phyloP scores from a whole-genome alignment of 768 basidiomycete genomes.

The Hygrocybe coccinea region DNA sequence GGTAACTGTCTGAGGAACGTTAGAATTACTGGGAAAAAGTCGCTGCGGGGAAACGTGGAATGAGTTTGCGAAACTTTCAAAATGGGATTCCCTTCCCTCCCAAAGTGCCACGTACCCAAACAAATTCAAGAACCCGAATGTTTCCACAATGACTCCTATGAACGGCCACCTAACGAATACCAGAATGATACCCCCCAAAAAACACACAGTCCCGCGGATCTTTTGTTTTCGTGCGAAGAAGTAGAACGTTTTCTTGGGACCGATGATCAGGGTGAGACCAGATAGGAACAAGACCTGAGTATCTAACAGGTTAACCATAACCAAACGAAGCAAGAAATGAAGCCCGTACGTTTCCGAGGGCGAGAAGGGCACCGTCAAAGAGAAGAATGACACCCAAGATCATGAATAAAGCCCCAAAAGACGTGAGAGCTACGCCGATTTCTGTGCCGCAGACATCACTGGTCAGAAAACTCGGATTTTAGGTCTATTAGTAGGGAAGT shows the following conservation, averaged over 20 bases:
- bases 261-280: slow-evolving; percentile 94
- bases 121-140: slow-evolving; percentile 93
- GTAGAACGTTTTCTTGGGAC: slow-evolving; percentile 93
- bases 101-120: slow-evolving; percentile 66
- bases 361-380: slow-evolving; percentile 92
- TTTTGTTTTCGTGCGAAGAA: slow-evolving; percentile 97
- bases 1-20: slow-evolving; percentile 96
- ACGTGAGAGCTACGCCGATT: slow-evolving; percentile 94
- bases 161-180: slow-evolving; percentile 97
- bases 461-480: slow-evolving; percentile 9
- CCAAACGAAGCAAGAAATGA: background rate
- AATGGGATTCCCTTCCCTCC: too few species aligned
- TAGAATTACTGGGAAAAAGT: slow-evolving; percentile 98
- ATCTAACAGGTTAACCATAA: background rate
- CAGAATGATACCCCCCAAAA: slow-evolving; percentile 84
- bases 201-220: slow-evolving; percentile 82
- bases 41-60: slow-evolving; percentile 44
- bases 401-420: slow-evolving; percentile 95
- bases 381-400: slow-evolving; percentile 92
- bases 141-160: slow-evolving; percentile 88
- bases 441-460: slow-evolving; percentile 45
- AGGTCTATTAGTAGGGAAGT: background rate
- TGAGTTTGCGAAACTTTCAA: background rate
- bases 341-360: slow-evolving; percentile 82
- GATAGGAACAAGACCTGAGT: slow-evolving; percentile 88